These are phyloP conservation scores for Globisporangium middletonii DNA, from an alignment of 352 stramenopile species.

Conservation along the genomic window DNA sequence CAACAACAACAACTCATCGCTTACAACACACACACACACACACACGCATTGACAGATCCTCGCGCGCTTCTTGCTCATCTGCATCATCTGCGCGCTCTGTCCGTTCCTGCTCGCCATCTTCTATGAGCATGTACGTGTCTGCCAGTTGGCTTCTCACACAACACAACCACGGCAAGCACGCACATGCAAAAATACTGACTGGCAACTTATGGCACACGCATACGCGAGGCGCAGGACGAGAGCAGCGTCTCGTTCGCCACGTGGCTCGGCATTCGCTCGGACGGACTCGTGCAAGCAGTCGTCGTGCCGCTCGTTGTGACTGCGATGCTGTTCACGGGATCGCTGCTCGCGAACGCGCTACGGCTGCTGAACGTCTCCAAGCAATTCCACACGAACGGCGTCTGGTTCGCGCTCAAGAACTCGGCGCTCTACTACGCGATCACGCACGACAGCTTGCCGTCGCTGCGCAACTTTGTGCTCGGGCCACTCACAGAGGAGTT, in stretches of 20 bases:
- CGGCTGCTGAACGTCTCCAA: conserved; percentile 72
- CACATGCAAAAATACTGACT: neutral
- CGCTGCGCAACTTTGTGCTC: conserved; percentile 78
- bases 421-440: conserved; percentile 76
- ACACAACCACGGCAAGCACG: neutral
- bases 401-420: conserved; percentile 81
- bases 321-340: conserved; percentile 71
- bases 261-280: conserved; percentile 75
- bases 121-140: conserved; percentile 64
- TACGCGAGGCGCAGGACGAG: conserved; percentile 41
- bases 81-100: conserved; percentile 79
- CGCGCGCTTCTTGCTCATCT: conserved; percentile 84
- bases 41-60: conserved; percentile 50
- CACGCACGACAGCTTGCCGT: conserved; percentile 63
- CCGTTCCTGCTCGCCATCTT: conserved; percentile 79
- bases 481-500: conserved; percentile 93
- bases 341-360: conserved; percentile 64
- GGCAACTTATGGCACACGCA: neutral
- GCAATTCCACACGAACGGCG: conserved; percentile 62
- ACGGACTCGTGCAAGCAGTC: conserved; percentile 49
- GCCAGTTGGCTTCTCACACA: neutral
- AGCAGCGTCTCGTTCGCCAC: conserved; percentile 72
- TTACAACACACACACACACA: neutral
- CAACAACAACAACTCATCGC: neutral
- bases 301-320: conserved; percentile 64